phyloP scores from a whole-genome alignment of 2,329 filamentous ascomycete genomes.

The Claviceps sp. region DNA sequence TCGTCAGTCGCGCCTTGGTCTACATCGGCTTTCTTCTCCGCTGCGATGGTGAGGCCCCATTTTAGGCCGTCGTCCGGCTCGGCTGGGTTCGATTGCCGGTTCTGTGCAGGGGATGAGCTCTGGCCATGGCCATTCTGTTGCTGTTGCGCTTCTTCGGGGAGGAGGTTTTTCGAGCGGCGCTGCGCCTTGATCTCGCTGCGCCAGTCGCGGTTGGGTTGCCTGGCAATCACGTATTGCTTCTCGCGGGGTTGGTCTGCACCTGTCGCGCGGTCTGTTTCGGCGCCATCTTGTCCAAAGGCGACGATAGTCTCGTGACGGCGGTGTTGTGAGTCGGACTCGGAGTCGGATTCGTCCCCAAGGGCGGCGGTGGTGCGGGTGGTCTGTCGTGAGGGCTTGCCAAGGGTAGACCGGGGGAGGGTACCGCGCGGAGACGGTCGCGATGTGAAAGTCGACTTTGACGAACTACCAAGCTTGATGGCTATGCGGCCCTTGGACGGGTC shows the following conservation, averaged over 20 bases:
- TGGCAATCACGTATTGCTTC: conserved; percentile 41
- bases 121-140: conserved; percentile 20
- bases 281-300: conserved; percentile 33
- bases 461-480: conserved; percentile 33
- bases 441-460: conserved; percentile 9
- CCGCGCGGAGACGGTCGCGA: conserved; percentile 7
- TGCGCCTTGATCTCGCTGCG: conserved; percentile 37
- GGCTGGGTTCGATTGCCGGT: neutral
- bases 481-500: conserved; percentile 29
- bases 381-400: conserved; percentile 36
- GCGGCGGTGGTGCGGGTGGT: conserved; percentile 11
- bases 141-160: conserved; percentile 42
- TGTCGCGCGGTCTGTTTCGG: conserved; percentile 25
- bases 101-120: conserved; percentile 2
- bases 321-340: conserved; percentile 23
- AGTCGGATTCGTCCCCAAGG: conserved; percentile 29
- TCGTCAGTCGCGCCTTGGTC: neutral
- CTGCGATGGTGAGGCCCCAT: conserved; percentile 37
- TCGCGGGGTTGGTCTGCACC: conserved; percentile 14
- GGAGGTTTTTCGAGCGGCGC: conserved; percentile 36
- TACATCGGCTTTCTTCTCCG: conserved; percentile 20
- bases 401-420: conserved; percentile 25
- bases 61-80: conserved; percentile 15
- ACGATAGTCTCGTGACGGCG: conserved; percentile 33
- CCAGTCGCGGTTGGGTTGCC: conserved; percentile 49